A percentile compares a stretch with the other conserved stretches of the same genome.
Conservation (phyloP, 2,329 filamentous ascomycete species). For the Aaosphaeria pasadenensis region DNA sequence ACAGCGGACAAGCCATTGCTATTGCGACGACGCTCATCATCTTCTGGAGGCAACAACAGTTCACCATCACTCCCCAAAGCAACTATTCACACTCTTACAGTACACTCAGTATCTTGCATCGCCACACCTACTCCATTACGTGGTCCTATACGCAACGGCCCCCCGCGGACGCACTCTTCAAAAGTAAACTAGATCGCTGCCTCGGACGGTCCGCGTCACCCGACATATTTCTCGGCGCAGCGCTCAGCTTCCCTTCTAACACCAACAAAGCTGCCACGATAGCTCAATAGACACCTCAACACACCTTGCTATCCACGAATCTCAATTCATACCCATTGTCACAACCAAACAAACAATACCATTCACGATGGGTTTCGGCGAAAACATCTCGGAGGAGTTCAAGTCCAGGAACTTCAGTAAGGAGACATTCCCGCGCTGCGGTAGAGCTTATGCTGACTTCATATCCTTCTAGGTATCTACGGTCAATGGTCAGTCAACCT, state of each 20-base stretch:
- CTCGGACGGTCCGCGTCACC: too few relatives aligned
- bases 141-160: constrained; percentile 19
- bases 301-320: background rate
- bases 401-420: constrained; percentile 65
- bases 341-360: too few relatives aligned
- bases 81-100: constrained; percentile 1
- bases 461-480: constrained; percentile 56
- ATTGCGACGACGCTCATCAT: constrained; percentile 17
- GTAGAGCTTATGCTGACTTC: constrained; percentile 28
- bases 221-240: background rate
- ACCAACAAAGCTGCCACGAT: constrained; percentile 1
- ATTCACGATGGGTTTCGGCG: constrained; percentile 45
- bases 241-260: constrained; percentile 1
- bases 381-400: constrained; percentile 55
- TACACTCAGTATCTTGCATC: constrained; percentile 16
- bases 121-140: constrained; percentile 26
- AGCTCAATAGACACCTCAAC: background rate
- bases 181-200: too few relatives aligned
- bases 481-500: constrained; percentile 60
- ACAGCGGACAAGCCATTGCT: constrained; percentile 12
- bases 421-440: constrained; percentile 18
- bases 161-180: too few relatives aligned
- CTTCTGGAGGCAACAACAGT: constrained; percentile 17
- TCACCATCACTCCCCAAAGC: too few relatives aligned
- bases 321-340: background rate